A percentile compares a stretch with the other conserved stretches of the same genome.
These are phyloP conservation scores for Cucurbita pepo DNA, from an alignment of 306 rosid genomes.

Conservation along the genomic window DNA sequence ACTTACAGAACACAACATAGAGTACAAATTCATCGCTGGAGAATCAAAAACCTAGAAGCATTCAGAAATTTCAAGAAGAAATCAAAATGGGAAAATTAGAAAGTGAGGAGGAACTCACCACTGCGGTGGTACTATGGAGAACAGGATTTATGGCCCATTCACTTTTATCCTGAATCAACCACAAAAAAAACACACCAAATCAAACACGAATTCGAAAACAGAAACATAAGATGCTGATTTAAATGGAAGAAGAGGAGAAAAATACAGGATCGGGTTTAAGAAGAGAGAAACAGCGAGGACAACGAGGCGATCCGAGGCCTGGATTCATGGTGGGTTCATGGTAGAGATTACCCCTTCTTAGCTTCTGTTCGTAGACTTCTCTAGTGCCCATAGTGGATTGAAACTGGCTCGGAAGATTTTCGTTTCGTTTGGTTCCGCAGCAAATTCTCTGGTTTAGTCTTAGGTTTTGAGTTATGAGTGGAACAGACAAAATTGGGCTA, in stretches of 20 bases:
- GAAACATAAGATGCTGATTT: neutral
- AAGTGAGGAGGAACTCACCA: conserved; percentile 34
- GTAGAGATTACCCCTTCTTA: conserved; percentile 50
- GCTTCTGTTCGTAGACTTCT: conserved; percentile 78
- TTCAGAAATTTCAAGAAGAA: neutral
- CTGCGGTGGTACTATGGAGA: conserved; percentile 58
- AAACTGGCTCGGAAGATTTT: neutral
- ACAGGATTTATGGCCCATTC: conserved; percentile 77
- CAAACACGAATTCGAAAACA: neutral
- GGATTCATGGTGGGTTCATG: conserved; percentile 85
- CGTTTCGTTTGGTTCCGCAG: neutral
- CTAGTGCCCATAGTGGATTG: conserved; percentile 49
- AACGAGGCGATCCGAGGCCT: conserved; percentile 73
- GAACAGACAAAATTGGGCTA: neutral
- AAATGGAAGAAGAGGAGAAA: neutral
- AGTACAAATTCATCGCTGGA: neutral
- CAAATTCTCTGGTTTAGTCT: neutral
- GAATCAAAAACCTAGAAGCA: neutral
- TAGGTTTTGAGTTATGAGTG: neutral
- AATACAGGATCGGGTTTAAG: conserved; percentile 37
- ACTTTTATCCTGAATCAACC: conserved; percentile 33
- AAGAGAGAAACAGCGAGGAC: conserved; percentile 90
- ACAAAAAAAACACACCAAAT: neutral
- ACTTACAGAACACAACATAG: neutral
- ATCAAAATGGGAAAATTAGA: neutral